A percentile compares a stretch with the other conserved stretches of the same genome.
Evolutionary conservation across 2,329 filamentous ascomycete species (phyloP).

Genomic region (Fusarium sp.): DNA sequence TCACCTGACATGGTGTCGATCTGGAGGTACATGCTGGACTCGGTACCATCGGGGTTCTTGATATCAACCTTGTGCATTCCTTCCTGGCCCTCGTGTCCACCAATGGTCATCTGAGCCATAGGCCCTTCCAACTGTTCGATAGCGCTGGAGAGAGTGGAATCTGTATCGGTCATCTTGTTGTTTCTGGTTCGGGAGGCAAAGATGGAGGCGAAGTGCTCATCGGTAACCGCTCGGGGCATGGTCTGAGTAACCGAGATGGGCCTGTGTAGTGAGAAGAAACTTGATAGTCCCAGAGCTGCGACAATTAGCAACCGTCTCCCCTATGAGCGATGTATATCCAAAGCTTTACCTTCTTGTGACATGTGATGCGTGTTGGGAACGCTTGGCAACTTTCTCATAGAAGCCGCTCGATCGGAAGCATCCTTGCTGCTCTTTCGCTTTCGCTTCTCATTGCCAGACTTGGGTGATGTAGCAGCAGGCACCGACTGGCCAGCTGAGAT

Average conservation of each 20-base stretch:
- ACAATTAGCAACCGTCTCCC: conserved; percentile 20
- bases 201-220: conserved; percentile 84
- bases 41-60: conserved; percentile 65
- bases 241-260: conserved; percentile 89
- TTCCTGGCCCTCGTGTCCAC: conserved; percentile 55
- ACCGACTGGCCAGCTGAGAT: conserved; percentile 61
- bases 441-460: conserved; percentile 61
- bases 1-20: conserved; percentile 74
- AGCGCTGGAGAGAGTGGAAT: conserved; percentile 71
- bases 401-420: conserved; percentile 54
- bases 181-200: conserved; percentile 69
- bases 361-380: conserved; percentile 81
- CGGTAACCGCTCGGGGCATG: conserved; percentile 76
- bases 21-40: conserved; percentile 71
- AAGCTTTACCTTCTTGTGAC: conserved; percentile 67
- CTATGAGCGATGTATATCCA: not conserved
- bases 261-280: conserved; percentile 95
- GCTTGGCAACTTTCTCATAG: conserved; percentile 70
- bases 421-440: conserved; percentile 68
- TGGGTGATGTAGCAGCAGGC: conserved; percentile 56
- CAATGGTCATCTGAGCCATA: conserved; percentile 63
- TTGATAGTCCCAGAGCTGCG: conserved; percentile 84
- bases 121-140: conserved; percentile 69
- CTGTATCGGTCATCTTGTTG: conserved; percentile 67
- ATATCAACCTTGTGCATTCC: conserved; percentile 61